Conservation (phyloP, 192 early-diverging fungal genomes). For the Coemansia sp. region DNA sequence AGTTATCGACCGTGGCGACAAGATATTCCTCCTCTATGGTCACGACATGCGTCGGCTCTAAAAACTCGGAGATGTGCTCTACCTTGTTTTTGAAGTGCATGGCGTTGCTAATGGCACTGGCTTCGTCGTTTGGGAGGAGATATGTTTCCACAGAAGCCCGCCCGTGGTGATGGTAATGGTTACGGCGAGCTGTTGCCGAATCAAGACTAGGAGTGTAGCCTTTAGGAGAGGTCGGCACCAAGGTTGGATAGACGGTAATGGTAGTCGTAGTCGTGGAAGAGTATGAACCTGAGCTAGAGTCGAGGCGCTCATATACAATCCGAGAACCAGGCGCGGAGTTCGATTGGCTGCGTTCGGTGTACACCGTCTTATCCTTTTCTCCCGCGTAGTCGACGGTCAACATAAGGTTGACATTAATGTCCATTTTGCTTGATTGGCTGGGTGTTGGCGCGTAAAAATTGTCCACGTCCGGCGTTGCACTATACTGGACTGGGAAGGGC, state of each 20-base stretch:
- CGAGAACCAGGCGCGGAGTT: not conserved
- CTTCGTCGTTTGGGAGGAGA: not conserved
- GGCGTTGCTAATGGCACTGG: conserved; percentile 12
- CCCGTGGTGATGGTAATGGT: not conserved
- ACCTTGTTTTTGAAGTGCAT: conserved; percentile 16
- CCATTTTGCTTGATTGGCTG: not conserved
- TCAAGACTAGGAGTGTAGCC: not conserved
- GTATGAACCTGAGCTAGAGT: not conserved
- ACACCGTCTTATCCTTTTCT: not conserved
- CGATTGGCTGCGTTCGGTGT: not conserved
- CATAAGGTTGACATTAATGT: not conserved
- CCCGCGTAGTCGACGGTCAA: not conserved
- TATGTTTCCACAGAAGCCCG: not conserved
- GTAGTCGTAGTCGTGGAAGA: conserved; percentile 6
- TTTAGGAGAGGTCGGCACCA: not conserved
- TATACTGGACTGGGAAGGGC: not conserved
- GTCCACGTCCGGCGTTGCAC: not conserved
- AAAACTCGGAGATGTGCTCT: conserved; percentile 11
- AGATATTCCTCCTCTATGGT: not conserved
- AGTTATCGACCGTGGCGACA: not conserved
- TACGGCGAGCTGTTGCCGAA: not conserved
- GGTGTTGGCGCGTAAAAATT: not conserved
- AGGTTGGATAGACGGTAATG: not conserved
- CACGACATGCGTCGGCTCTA: conserved; percentile 1
- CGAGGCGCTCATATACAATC: not conserved